Evolutionary conservation across 441 rosid genomes (phyloP).

Genomic region (Monsonia emarginata): DNA sequence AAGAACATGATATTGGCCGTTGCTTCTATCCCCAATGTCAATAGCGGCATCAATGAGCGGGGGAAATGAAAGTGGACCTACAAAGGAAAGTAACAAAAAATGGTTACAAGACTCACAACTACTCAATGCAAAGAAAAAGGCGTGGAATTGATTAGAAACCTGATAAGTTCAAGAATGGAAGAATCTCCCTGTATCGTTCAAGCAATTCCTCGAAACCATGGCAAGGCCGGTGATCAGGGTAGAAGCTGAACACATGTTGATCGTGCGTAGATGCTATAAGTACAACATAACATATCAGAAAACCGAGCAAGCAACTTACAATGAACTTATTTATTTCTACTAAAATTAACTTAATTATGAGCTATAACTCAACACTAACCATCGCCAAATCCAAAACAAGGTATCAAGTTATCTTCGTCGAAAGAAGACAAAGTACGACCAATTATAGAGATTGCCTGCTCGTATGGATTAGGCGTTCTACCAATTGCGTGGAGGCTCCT

Average conservation of each 20-base stretch:
- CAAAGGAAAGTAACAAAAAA: conserved; percentile 1
- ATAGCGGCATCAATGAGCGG: conserved; percentile 74
- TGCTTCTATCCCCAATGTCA: conserved; percentile 64
- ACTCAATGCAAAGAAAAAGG: background rate
- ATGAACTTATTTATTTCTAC: background rate
- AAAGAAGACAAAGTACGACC: conserved; percentile 22
- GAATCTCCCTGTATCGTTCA: conserved; percentile 59
- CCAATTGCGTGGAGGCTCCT: conserved; percentile 22
- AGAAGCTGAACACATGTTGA: conserved; percentile 65
- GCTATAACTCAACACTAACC: conserved; percentile 51
- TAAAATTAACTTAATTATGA: background rate
- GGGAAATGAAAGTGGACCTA: conserved; percentile 92
- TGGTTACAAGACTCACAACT: no score
- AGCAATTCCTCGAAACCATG: conserved; percentile 69
- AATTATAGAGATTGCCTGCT: conserved; percentile 25
- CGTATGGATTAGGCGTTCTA: conserved; percentile 19
- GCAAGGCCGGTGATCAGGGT: conserved; percentile 50
- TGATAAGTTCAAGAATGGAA: conserved; percentile 60
- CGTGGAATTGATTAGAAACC: no score
- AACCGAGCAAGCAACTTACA: background rate
- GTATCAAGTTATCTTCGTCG: conserved; percentile 26
- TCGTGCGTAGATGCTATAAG: conserved; percentile 38
- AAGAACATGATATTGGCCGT: conserved; percentile 78
- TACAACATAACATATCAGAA: background rate
- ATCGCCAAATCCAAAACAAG: conserved; percentile 26